A percentile compares a stretch with the other conserved stretches of the same genome.
phyloP scores from a whole-genome alignment of 495 filamentous ascomycete species.

The Aspergillus mulundensis region DNA sequence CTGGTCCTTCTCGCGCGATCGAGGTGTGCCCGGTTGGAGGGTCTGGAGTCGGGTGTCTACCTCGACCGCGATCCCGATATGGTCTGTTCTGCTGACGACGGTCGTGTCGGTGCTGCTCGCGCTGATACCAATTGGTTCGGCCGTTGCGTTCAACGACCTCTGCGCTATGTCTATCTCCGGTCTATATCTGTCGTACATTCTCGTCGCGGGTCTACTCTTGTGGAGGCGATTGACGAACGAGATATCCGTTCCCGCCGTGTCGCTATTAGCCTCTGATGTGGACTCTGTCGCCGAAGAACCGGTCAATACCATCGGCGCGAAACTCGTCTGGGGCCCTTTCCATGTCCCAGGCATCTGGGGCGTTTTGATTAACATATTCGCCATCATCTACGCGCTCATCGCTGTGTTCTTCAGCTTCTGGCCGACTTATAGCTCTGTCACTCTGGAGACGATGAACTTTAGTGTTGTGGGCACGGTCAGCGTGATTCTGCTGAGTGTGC shows the following conservation, averaged over 20 bases:
- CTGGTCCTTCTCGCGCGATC: slow-evolving; percentile 54
- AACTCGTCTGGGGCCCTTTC: slow-evolving; percentile 41
- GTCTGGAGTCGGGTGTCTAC: slow-evolving; percentile 36
- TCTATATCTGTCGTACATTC: slow-evolving; percentile 43
- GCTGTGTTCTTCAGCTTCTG: slow-evolving; percentile 52
- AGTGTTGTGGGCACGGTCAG: slow-evolving; percentile 40
- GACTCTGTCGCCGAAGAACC: slow-evolving; percentile 18
- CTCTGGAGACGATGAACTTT: slow-evolving; percentile 41
- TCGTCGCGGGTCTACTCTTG: slow-evolving; percentile 42
- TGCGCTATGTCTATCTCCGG: slow-evolving; percentile 40
- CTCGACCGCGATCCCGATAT: slow-evolving; percentile 33
- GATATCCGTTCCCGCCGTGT: slow-evolving; percentile 24
- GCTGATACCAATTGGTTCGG: slow-evolving; percentile 44
- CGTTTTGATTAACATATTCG: slow-evolving; percentile 24
- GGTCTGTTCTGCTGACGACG: slow-evolving; percentile 37
- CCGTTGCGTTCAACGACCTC: slow-evolving; percentile 44
- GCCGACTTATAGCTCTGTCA: slow-evolving; percentile 33
- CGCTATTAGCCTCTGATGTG: too few species aligned
- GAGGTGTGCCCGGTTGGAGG: slow-evolving; percentile 45
- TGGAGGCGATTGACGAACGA: slow-evolving; percentile 38
- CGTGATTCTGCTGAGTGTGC: slow-evolving; percentile 38
- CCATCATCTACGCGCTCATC: slow-evolving; percentile 44
- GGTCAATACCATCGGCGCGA: slow-evolving; percentile 27
- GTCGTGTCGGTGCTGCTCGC: slow-evolving; percentile 35
- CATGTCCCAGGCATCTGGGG: slow-evolving; percentile 29